Evolutionary conservation across 306 rosid genomes (phyloP), one percentile per base, ranked within the genome.

Genomic region (Cicer yamashitae): DNA sequence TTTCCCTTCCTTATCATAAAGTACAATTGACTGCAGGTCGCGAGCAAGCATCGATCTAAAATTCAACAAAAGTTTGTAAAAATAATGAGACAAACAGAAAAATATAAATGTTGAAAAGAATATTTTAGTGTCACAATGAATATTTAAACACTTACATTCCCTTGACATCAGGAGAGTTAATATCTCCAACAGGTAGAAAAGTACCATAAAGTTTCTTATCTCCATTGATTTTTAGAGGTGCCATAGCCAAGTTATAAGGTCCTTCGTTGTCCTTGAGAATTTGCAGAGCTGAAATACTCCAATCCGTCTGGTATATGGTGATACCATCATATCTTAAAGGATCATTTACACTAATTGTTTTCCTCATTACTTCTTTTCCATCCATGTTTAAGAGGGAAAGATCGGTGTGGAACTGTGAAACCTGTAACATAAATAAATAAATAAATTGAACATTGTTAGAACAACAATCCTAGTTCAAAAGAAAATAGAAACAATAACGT

Each of bases 1-100:
- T 85, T 94, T 90, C 59, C 98, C 97, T 76, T 91, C 93, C 76
- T 30, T 82, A 73, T 94, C 96, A 71, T 91, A 94, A 67, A 91
- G 84, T 84, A 94, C 89, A 74, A 94, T 75, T 53, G 97, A 94
- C 71, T 91, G 97, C 68, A 94, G 87, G 86, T 94, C 97, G 62
- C 97, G 96, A 75, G 93, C 93, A 89, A 94, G 96, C 98, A 94
- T 91, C 5, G 97, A 94, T 89, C 98, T 94, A 77, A 83, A 80
- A 73, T 79, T 75, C 57, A 65, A 71, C 69, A 81, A 7, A 62
- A 71, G 13, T 41, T 46, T 51, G 76, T 39, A 64, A 71, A 76
- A 70, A 20, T 10, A 70, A 79, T 47, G 51, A 57, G 51, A 50
- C 7, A 59, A 14, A n/a, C 44, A 13, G 12, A 61, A 38, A 30